These are phyloP conservation scores for Debaryomyces sp. DNA, from an alignment of 1,139 yeast genomes.

Conservation along the genomic window DNA sequence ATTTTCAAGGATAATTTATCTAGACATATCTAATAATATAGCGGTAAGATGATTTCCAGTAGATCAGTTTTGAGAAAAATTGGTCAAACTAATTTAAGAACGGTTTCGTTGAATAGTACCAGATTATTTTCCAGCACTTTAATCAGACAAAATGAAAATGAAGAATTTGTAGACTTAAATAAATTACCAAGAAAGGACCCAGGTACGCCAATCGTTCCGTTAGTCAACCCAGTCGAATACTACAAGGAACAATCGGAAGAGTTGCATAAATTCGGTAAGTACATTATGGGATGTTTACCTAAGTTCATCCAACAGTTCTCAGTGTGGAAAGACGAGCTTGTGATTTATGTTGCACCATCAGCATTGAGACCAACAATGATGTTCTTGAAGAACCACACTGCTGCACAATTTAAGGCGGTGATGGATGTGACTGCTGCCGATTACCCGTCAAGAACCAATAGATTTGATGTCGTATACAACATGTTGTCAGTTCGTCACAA, in stretches of 20 bases:
- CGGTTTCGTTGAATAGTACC: conserved; percentile 3
- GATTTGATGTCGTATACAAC: conserved; percentile 88
- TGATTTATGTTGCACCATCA: conserved; percentile 73
- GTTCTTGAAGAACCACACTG: conserved; percentile 76
- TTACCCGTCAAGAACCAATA: conserved; percentile 79
- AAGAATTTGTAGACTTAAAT: conserved; percentile 41
- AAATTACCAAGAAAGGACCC: conserved; percentile 45
- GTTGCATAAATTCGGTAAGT: conserved; percentile 81
- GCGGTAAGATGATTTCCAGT: conserved; percentile 6
- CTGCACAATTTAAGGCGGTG: conserved; percentile 77
- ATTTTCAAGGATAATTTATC: background rate
- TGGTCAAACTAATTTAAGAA: conserved; percentile 8
- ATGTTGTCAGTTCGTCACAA: conserved; percentile 80
- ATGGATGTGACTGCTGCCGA: conserved; percentile 88
- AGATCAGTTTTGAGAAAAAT: conserved; percentile 8
- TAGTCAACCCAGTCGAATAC: conserved; percentile 78
- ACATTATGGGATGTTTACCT: conserved; percentile 77
- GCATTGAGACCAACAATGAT: conserved; percentile 71
- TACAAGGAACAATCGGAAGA: conserved; percentile 71
- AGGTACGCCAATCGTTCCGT: conserved; percentile 50
- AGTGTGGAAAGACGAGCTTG: conserved; percentile 90
- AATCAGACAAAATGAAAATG: conserved; percentile 18
- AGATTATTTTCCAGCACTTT: conserved; percentile 15
- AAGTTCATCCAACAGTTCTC: conserved; percentile 82
- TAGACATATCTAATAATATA: background rate